A percentile compares a stretch with the other conserved stretches of the same genome.
Conservation (phyloP, 805 yeast species). For the Zygoascus tannicola region DNA sequence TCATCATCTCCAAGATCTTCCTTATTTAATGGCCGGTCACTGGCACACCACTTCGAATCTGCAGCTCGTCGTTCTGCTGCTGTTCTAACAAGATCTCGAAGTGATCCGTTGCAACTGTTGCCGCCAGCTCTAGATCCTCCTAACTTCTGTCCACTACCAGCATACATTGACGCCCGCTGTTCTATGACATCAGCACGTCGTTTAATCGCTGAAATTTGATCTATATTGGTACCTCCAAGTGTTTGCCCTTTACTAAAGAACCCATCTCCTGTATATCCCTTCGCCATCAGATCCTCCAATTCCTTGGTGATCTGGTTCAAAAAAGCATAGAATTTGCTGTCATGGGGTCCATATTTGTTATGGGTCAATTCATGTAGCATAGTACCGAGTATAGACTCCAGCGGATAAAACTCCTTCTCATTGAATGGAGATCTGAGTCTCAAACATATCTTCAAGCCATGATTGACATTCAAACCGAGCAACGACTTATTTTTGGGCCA, state of each 20-base stretch:
- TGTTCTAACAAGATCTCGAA: constrained; percentile 40
- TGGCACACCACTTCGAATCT: constrained; percentile 21
- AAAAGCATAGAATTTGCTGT: constrained; percentile 54
- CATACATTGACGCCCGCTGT: constrained; percentile 32
- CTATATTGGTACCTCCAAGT: constrained; percentile 18
- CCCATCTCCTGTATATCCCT: constrained; percentile 37
- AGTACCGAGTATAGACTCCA: constrained; percentile 62
- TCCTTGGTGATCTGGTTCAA: constrained; percentile 52
- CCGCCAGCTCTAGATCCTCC: constrained; percentile 26
- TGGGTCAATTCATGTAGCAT: constrained; percentile 85
- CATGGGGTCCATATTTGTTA: constrained; percentile 72
- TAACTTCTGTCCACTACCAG: constrained; percentile 30
- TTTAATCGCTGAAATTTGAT: constrained; percentile 11
- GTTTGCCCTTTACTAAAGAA: constrained; percentile 41
- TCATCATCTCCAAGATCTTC: constrained; percentile 11
- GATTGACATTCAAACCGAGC: constrained; percentile 75
- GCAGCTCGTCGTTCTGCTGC: constrained; percentile 53
- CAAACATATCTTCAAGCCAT: constrained; percentile 62
- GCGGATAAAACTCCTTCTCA: constrained; percentile 45
- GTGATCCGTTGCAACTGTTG: constrained; percentile 22
- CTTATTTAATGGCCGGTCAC: constrained; percentile 1
- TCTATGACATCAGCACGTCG: constrained; percentile 20
- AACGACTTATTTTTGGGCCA: constrained; percentile 58
- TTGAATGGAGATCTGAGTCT: constrained; percentile 56
- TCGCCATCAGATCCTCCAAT: constrained; percentile 33